Conservation (phyloP, 441 rosid genomes). For the Populus trichocarpa region DNA sequence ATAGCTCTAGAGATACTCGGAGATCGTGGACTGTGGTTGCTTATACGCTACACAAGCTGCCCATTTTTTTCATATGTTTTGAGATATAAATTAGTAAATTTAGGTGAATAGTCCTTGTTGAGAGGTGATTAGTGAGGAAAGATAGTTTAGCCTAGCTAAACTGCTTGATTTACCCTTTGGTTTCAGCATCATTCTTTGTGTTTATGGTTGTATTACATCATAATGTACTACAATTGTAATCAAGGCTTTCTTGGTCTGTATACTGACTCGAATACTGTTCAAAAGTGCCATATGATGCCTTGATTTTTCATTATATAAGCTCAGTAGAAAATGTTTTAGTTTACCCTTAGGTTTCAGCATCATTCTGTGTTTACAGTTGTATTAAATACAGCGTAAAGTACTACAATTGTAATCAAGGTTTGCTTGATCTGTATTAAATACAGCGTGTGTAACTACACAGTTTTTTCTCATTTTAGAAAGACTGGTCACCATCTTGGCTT, state of each 20-base stretch:
- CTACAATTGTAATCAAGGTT: neutral
- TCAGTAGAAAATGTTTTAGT: neutral
- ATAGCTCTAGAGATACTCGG: neutral
- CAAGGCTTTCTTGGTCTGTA: neutral
- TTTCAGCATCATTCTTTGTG: neutral
- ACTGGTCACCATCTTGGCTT: neutral
- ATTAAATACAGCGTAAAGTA: neutral
- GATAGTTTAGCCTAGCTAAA: neutral
- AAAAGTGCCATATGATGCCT: neutral
- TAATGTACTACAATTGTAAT: neutral
- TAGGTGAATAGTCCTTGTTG: neutral
- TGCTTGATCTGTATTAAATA: neutral
- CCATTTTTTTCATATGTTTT: neutral
- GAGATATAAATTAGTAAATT: neutral
- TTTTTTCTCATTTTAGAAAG: neutral
- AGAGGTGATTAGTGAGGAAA: neutral
- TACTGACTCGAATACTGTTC: neutral
- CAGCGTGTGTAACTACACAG: neutral
- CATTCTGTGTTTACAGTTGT: neutral
- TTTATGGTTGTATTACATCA: neutral
- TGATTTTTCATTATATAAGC: neutral
- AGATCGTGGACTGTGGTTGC: neutral
- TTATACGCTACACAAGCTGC: neutral
- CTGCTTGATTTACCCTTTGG: neutral
- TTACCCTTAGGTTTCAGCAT: neutral